phyloP scores from a whole-genome alignment of 83 land plant genomes.

The Larix sibirica region DNA sequence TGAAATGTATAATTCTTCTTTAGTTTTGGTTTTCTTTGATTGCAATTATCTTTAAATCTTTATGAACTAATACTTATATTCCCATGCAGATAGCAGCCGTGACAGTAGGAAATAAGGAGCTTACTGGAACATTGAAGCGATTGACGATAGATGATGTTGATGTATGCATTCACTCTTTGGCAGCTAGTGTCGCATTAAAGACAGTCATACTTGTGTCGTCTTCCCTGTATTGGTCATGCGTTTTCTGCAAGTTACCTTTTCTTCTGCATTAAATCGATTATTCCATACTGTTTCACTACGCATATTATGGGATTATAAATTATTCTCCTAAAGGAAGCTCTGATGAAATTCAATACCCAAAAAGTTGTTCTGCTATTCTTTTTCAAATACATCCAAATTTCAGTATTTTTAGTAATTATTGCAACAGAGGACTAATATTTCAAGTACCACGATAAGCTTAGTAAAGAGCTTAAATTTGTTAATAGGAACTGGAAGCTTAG shows the following conservation, averaged over 20 bases:
- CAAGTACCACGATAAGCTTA: neutral
- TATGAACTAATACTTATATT: no score
- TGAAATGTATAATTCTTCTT: no score
- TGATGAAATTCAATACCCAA: neutral
- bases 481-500: neutral
- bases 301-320: neutral
- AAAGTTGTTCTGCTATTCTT: neutral
- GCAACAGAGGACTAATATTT: neutral
- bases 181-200: neutral
- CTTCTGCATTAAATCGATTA: neutral
- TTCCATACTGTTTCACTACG: neutral
- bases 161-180: constrained; percentile 18
- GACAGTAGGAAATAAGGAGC: constrained; percentile 46
- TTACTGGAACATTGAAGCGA: constrained; percentile 44
- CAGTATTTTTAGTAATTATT: neutral
- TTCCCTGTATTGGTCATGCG: neutral
- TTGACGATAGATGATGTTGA: constrained; percentile 48
- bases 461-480: neutral
- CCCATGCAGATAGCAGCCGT: constrained; percentile 38
- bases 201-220: neutral
- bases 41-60: no score
- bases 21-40: no score
- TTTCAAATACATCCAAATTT: neutral
- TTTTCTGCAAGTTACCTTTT: neutral
- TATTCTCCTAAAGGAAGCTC: neutral